Evolutionary conservation across 768 basidiomycete species (phyloP), one percentile per base, ranked within the genome.

Genomic region (Thelephora aurantiotincta): DNA sequence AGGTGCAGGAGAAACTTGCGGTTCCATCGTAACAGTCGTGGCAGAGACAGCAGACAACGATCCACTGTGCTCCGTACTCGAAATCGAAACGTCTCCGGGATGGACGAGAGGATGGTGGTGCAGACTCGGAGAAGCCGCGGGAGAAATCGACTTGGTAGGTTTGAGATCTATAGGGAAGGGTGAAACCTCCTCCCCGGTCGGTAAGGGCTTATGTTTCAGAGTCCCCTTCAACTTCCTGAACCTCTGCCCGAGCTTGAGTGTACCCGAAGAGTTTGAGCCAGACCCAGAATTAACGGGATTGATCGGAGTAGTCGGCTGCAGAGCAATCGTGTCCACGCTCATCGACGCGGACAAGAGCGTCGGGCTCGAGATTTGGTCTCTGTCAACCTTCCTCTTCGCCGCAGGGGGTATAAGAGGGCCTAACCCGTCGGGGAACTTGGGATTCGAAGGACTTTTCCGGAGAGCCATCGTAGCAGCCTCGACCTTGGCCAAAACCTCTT

Each of bases 221-320:
- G 82, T 81, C 45, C 83, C 74, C 46, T 80, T 71, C 43, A 90
- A 63, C 57, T 74, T 79, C 62, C 76, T 81, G 68, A 90, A 77
- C 19, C 84, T 77, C 35, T 78, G 75, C 41, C 82, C 79, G 50
- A 89, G 72, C 59, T 76, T 82, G 38, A 48, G 49, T 16, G 58
- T 50, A 0, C 74, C 75, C 13, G 53, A n/a, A 38, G 51, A 48
- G n/a, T 50, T 49, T 22, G 44, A 43, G 22, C 55, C 53, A 9
- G 45, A 53, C 37, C 45, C 44, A 12, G 53, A 43, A 20, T 54
- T 43, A 14, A 52, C 51, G 16, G 54, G 51, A 14, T 58, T 54
- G 20, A 55, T 52, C 14, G 52, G 50, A 30, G 57, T 57, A 7
- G 53, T 52, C 1, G 56, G 55, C 22, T 54, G 59, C 26, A 60